Conservation (phyloP, 306 rosid genomes). For the Prunus padus region DNA sequence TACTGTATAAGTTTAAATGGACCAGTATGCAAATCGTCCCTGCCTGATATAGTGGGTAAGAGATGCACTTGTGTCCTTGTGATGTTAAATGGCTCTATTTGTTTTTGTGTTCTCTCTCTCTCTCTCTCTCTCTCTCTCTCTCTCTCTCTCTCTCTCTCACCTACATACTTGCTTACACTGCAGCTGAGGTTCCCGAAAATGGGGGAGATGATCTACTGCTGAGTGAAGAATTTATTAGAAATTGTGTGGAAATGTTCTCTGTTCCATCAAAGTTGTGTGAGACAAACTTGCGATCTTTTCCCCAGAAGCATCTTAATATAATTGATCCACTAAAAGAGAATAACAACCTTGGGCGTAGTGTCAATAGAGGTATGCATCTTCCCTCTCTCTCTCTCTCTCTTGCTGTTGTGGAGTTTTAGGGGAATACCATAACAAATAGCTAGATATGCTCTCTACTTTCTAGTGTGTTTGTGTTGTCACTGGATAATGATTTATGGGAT, state of each 20-base stretch:
- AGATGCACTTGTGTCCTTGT: conserved; percentile 13
- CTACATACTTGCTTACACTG: conserved; percentile 4
- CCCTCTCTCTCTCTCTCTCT: conserved; percentile 4
- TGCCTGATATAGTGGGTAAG: conserved; percentile 68
- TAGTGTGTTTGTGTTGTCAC: not conserved
- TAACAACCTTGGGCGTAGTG: conserved; percentile 97
- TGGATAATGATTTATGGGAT: conserved; percentile 26
- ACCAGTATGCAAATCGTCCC: conserved; percentile 69
- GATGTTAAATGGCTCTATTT: conserved; percentile 19
- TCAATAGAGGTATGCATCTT: conserved; percentile 59
- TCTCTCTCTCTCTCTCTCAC: conserved; percentile 6
- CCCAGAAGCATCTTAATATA: conserved; percentile 77
- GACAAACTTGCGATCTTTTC: conserved; percentile 50
- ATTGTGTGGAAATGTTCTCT: conserved; percentile 63
- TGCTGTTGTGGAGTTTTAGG: not conserved
- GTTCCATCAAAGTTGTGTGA: conserved; percentile 61
- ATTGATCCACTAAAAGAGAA: conserved; percentile 88
- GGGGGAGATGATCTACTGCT: conserved; percentile 55
- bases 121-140: conserved; percentile 9
- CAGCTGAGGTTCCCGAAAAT: conserved; percentile 68
- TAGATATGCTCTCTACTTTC: not conserved
- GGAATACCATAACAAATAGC: not conserved
- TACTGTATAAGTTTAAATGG: conserved; percentile 82
- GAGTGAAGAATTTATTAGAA: conserved; percentile 65
- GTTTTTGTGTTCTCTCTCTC: conserved; percentile 12